phyloP scores from a whole-genome alignment of 257 asterid species.

The Leptodermis oblonga region DNA sequence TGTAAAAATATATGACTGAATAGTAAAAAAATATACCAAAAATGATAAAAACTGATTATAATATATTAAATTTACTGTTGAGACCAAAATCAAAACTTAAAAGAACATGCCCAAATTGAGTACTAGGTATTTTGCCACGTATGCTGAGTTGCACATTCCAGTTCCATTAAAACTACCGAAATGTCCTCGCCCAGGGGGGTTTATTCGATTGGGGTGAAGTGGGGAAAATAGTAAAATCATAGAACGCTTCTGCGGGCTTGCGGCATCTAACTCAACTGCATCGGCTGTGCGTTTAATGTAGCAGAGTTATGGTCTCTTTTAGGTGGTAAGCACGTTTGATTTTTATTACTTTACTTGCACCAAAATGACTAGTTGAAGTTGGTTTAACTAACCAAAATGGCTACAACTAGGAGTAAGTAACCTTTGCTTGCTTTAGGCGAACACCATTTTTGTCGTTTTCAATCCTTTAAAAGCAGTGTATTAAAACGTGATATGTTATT shows the following conservation, averaged over 20 bases:
- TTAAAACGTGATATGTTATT: too few relatives aligned
- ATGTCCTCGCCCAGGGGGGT: not conserved
- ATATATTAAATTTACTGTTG: too few relatives aligned
- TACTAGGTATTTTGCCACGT: slow-evolving; percentile 4
- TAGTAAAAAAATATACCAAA: too few relatives aligned
- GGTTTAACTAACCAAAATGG: not conserved
- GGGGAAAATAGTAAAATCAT: slow-evolving; percentile 3
- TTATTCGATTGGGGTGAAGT: not conserved
- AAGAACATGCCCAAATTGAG: not conserved
- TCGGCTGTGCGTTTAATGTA: slow-evolving; percentile 10
- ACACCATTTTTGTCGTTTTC: too few relatives aligned
- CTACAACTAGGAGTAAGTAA: not conserved
- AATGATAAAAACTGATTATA: too few relatives aligned
- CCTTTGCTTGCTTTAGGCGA: too few relatives aligned
- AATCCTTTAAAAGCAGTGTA: too few relatives aligned
- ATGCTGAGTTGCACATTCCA: not conserved
- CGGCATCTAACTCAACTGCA: not conserved
- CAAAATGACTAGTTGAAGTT: slow-evolving; percentile 6
- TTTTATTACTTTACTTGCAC: not conserved
- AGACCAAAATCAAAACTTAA: too few relatives aligned
- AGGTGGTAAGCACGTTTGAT: not conserved
- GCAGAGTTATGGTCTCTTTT: not conserved
- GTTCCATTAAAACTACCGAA: not conserved
- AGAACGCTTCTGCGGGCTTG: not conserved
- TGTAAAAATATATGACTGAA: too few relatives aligned